These are phyloP conservation scores for Prunus mume DNA, from an alignment of 306 rosid species.

Conservation along the genomic window DNA sequence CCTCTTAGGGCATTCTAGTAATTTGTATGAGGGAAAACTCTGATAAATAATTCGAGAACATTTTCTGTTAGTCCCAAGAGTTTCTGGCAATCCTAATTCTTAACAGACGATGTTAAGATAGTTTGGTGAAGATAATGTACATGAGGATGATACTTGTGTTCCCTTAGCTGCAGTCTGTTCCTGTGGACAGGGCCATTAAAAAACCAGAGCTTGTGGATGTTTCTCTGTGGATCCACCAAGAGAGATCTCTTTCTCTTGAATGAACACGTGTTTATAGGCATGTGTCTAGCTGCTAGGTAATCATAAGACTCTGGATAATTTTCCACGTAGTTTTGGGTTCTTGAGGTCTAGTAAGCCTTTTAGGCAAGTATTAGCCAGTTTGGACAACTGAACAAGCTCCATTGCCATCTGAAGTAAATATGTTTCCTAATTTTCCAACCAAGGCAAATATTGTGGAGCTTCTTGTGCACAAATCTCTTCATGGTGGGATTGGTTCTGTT, in stretches of 20 bases:
- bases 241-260: background rate
- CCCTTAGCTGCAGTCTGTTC: background rate
- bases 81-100: background rate
- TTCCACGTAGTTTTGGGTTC: background rate
- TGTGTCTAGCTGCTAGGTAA: background rate
- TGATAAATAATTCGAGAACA: background rate
- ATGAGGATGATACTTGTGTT: background rate
- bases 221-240: background rate
- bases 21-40: background rate
- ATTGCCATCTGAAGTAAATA: background rate
- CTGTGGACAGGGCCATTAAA: too few relatives aligned
- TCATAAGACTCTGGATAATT: background rate
- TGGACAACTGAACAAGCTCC: background rate
- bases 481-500: too few relatives aligned
- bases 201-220: too few relatives aligned
- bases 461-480: too few relatives aligned
- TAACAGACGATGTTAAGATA: background rate
- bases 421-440: too few relatives aligned
- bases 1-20: background rate
- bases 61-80: background rate
- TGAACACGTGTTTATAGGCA: background rate
- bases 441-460: too few relatives aligned
- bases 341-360: background rate
- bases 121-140: background rate
- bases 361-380: background rate